Conservation (phyloP, 352 stramenopile species). For the Pythium angustatum region DNA sequence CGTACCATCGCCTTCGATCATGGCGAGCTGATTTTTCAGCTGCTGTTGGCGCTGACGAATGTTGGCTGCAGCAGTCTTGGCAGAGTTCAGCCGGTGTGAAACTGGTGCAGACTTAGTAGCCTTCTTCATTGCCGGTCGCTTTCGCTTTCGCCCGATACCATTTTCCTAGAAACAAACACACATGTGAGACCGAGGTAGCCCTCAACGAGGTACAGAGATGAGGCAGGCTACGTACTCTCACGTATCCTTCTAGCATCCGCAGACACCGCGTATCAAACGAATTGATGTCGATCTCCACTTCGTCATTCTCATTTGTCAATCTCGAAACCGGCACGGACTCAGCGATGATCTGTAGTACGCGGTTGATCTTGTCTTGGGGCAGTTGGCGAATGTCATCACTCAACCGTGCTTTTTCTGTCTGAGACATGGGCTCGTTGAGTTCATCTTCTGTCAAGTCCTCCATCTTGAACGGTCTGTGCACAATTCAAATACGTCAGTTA, state of each 20-base stretch:
- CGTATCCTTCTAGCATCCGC: slow-evolving; percentile 88
- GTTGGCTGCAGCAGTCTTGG: slow-evolving; percentile 79
- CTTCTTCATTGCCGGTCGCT: slow-evolving; percentile 63
- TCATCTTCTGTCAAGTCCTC: slow-evolving; percentile 88
- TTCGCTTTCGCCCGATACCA: slow-evolving; percentile 85
- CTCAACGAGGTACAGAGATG: slow-evolving; percentile 20
- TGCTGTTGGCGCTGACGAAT: slow-evolving; percentile 74
- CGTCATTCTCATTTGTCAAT: slow-evolving; percentile 79
- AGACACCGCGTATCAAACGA: slow-evolving; percentile 86
- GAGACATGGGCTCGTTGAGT: slow-evolving; percentile 84
- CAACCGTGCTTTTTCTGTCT: slow-evolving; percentile 80
- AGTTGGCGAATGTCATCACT: slow-evolving; percentile 81
- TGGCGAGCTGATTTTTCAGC: slow-evolving; percentile 74
- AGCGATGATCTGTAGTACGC: slow-evolving; percentile 87
- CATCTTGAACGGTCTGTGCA: slow-evolving; percentile 82
- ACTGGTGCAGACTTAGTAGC: slow-evolving; percentile 49
- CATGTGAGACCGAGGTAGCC: background rate
- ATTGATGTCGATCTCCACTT: slow-evolving; percentile 91
- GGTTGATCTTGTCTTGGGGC: slow-evolving; percentile 86
- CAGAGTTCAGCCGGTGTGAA: slow-evolving; percentile 72
- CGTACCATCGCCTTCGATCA: slow-evolving; percentile 53
- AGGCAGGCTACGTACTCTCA: slow-evolving; percentile 68
- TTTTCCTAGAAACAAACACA: slow-evolving; percentile 56
- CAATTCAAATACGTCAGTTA: background rate
- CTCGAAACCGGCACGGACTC: slow-evolving; percentile 85